phyloP scores from a whole-genome alignment of 192 early-diverging fungal genomes.

The Mortierella alpina region DNA sequence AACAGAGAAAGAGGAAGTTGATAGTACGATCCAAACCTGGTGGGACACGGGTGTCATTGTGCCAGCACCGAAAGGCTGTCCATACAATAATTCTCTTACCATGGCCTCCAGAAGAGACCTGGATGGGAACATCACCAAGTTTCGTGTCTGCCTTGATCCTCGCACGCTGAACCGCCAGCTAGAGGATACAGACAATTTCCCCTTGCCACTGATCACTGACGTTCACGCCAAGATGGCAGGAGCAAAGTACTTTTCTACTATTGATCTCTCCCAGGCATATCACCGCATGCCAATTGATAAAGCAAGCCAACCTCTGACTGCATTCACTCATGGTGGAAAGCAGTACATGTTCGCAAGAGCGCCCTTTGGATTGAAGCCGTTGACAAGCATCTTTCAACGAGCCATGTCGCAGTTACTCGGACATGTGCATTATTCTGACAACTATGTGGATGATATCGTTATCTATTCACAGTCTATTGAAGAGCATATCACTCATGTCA shows the following conservation, averaged over 20 bases:
- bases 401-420: neutral
- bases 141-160: neutral
- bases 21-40: neutral
- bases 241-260: neutral
- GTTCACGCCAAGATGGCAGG: neutral
- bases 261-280: neutral
- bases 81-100: constrained; percentile 6
- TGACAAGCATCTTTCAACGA: constrained; percentile 9
- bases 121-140: neutral
- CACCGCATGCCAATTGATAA: neutral
- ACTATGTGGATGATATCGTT: neutral
- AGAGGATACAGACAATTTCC: neutral
- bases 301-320: neutral
- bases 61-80: neutral
- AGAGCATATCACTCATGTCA: neutral
- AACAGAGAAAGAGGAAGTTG: neutral
- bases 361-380: constrained; percentile 6
- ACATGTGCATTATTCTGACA: neutral
- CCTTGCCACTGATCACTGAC: neutral
- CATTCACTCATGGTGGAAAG: neutral
- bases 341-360: constrained; percentile 8
- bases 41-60: neutral
- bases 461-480: neutral
- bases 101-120: neutral
- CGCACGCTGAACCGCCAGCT: neutral